phyloP scores from a whole-genome alignment of 331 rosid genomes.

The Prunus yedoensis region DNA sequence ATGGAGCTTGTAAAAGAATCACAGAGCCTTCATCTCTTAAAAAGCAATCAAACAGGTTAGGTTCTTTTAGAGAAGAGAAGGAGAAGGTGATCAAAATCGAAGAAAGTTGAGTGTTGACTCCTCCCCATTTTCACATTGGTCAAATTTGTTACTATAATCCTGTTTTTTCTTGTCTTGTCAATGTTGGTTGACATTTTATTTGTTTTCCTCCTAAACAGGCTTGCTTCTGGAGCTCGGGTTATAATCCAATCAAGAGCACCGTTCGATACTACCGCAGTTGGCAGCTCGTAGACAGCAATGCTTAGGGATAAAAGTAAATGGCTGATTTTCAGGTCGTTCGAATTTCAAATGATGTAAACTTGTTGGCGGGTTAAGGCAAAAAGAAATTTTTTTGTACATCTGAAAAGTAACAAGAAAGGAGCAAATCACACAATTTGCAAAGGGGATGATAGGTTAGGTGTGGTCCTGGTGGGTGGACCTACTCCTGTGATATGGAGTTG shows the following conservation, averaged over 20 bases:
- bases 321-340: slow-evolving; percentile 35
- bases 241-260: slow-evolving; percentile 68
- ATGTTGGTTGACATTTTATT: slow-evolving; percentile 37
- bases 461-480: slow-evolving; percentile 53
- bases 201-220: slow-evolving; percentile 56
- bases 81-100: slow-evolving; percentile 76
- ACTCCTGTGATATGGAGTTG: slow-evolving; percentile 35
- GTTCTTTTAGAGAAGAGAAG: slow-evolving; percentile 66
- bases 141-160: slow-evolving; percentile 4
- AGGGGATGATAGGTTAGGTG: slow-evolving; percentile 33
- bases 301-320: not conserved
- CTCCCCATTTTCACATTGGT: slow-evolving; percentile 23
- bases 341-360: slow-evolving; percentile 44
- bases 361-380: slow-evolving; percentile 31
- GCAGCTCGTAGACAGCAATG: slow-evolving; percentile 41
- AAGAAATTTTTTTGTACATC: slow-evolving; percentile 26
- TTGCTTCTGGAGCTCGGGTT: slow-evolving; percentile 98
- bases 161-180: slow-evolving; percentile 13
- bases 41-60: slow-evolving; percentile 55
- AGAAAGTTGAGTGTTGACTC: slow-evolving; percentile 84
- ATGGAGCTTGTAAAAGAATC: slow-evolving; percentile 64
- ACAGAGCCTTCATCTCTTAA: slow-evolving; percentile 48
- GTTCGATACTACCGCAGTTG: slow-evolving; percentile 31
- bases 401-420: slow-evolving; percentile 31
- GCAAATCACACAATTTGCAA: slow-evolving; percentile 33